Conservation (phyloP, 2,329 filamentous ascomycete genomes). For the Colletotrichum cuscutae region DNA sequence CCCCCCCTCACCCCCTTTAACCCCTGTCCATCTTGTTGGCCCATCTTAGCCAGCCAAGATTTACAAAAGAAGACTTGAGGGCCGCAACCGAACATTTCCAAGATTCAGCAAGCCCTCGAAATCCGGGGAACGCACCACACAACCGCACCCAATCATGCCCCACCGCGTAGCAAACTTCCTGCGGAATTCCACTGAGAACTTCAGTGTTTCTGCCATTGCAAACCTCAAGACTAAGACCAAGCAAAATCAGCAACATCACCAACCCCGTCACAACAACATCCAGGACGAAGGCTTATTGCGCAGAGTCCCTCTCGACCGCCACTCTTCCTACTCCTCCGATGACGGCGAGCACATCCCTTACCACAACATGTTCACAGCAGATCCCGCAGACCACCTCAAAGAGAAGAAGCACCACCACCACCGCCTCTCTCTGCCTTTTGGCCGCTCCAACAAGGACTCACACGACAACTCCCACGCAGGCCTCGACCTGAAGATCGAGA, state of each 20-base stretch:
- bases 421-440: conserved; percentile 53
- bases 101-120: conserved; percentile 5
- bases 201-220: conserved; percentile 47
- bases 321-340: conserved; percentile 34
- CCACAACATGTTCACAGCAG: conserved; percentile 32
- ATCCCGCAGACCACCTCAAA: conserved; percentile 32
- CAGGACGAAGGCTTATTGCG: conserved; percentile 27
- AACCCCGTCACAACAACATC: conserved; percentile 1
- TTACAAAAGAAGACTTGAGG: conserved; percentile 22
- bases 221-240: conserved; percentile 54
- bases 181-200: conserved; percentile 64
- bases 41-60: conserved; percentile 29
- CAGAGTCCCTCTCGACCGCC: conserved; percentile 25
- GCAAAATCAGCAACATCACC: conserved; percentile 9
- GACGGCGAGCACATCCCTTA: conserved; percentile 35
- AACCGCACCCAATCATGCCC: conserved; percentile 56
- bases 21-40: conserved; percentile 30
- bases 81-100: conserved; percentile 1
- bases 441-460: conserved; percentile 49
- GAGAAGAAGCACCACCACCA: conserved; percentile 50
- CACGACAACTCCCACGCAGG: conserved; percentile 51
- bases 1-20: background rate
- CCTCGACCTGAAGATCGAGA: conserved; percentile 77
- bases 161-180: conserved; percentile 68
- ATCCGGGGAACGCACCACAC: conserved; percentile 21